Base-by-base conservation (phyloP, 306 rosid genomes). In the Vigna reflexopilosa region DNA sequence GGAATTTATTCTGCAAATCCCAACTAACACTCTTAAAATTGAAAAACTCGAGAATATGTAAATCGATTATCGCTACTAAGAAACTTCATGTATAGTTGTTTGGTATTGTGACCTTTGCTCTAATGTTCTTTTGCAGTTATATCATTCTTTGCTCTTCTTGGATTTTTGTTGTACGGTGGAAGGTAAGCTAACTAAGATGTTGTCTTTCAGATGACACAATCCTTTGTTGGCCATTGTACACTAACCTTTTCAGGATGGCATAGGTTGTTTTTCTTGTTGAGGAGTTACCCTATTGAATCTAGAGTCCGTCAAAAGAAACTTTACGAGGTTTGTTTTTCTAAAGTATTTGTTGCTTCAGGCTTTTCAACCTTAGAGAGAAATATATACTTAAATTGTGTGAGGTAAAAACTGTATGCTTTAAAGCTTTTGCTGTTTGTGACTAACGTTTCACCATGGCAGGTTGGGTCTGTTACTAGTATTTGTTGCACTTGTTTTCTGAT, bases 111-210 rank as follows among this genome's bases (percentile, higher is more conserved):
- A 86, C 56, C 69, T 64, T 78, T 30, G n/a, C 80, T 82, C 49
- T 26, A n/a, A 68, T 19, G 47, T 40, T 75, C 15, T 47, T 80
- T 88, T 81, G 76, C 91, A 92, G 97, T 82, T 65, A 80, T 78
- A 76, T 90, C 93, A 67, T 89, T 92, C 52, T 86, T 75, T 71
- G 88, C 91, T 63, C 89, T 92, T 77, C 84, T 90, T 45, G 94
- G 91, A 77, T 92, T 92, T 81, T 76, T 92, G 85, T 67, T 87
- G 70, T 92, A 92, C 74, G 97, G 97, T 72, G 97, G 97, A 80
- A 90, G 97, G 97, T 90, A 88, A 85, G 63, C 15, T 11, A 15
- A 11, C 50, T 45, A 12, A 45, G 5, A 11, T 54, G 12, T 63
- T 67, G 1, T 34, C 64, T 55, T 65, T 48, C 34, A 11, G 15